phyloP scores from a whole-genome alignment of 441 rosid species.

The Iberis amara region DNA sequence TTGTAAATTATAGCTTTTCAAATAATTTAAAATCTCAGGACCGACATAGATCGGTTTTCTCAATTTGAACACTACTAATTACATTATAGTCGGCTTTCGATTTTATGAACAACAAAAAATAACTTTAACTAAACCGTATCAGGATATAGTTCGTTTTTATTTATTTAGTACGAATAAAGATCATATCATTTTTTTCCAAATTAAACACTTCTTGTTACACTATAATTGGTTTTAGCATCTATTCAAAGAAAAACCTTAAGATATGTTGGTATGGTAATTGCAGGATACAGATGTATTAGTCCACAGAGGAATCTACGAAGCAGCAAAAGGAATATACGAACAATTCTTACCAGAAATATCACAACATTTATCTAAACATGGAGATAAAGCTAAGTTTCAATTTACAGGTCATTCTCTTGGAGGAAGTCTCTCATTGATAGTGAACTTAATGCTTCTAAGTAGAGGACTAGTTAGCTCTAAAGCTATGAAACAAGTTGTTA shows the following conservation, averaged over 20 bases:
- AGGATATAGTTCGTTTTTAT: no score
- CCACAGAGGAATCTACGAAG: conserved; percentile 93
- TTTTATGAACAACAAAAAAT: no score
- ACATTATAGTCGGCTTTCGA: no score
- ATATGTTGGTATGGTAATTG: background rate
- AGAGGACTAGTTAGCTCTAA: conserved; percentile 51
- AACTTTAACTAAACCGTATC: no score
- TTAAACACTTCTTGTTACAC: no score
- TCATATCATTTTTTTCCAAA: no score
- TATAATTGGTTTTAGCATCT: background rate
- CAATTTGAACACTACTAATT: no score
- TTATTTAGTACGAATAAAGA: no score
- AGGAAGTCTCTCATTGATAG: conserved; percentile 76
- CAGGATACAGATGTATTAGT: conserved; percentile 73
- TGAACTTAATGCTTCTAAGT: conserved; percentile 61
- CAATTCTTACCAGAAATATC: conserved; percentile 72
- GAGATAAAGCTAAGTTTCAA: conserved; percentile 70
- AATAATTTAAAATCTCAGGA: no score
- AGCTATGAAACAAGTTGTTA: conserved; percentile 60
- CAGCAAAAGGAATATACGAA: conserved; percentile 78
- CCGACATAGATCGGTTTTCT: no score
- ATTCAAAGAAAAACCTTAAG: background rate
- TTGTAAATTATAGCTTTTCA: no score
- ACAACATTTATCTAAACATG: conserved; percentile 52
- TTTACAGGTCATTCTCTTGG: conserved; percentile 93